Percentiles rank a stretch among this genome's conserved stretches.
phyloP scores from a whole-genome alignment of 768 basidiomycete genomes.

The button mushroom (Agaricus bisporus) region DNA sequence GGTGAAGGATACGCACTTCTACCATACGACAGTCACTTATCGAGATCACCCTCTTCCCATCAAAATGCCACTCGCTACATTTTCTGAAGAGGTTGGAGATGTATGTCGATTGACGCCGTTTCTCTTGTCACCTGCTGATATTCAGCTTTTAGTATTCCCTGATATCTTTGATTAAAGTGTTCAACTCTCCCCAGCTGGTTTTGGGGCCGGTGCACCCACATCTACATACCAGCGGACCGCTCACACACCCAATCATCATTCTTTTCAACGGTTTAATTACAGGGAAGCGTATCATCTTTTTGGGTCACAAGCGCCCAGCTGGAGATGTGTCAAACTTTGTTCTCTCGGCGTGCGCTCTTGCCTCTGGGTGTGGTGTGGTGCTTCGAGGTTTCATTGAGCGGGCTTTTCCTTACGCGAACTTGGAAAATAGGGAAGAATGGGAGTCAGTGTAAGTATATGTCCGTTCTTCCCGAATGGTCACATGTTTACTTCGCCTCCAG shows the following conservation, averaged over 20 bases:
- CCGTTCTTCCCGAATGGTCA: neutral
- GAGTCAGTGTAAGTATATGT: slow-evolving; percentile 65
- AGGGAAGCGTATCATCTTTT: slow-evolving; percentile 92
- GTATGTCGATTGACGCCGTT: slow-evolving; percentile 37
- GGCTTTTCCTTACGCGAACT: slow-evolving; percentile 92
- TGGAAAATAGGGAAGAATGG: slow-evolving; percentile 85
- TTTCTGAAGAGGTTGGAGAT: slow-evolving; percentile 95
- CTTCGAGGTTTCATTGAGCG: slow-evolving; percentile 85
- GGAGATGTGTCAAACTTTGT: slow-evolving; percentile 89
- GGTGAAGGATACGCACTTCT: slow-evolving; percentile 91
- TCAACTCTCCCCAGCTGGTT: slow-evolving; percentile 51
- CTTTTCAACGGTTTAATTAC: slow-evolving; percentile 96
- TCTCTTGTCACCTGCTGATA: neutral
- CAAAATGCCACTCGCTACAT: slow-evolving; percentile 83
- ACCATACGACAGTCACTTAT: slow-evolving; percentile 79
- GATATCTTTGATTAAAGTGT: slow-evolving; percentile 83
- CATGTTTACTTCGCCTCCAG: slow-evolving; percentile 29
- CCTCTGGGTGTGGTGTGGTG: slow-evolving; percentile 81
- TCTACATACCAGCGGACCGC: slow-evolving; percentile 84
- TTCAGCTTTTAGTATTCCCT: slow-evolving; percentile 68
- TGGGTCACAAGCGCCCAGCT: slow-evolving; percentile 86
- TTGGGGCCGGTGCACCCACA: slow-evolving; percentile 84
- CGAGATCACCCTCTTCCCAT: slow-evolving; percentile 83
- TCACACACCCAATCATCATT: slow-evolving; percentile 91
- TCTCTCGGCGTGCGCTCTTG: slow-evolving; percentile 89